These are phyloP conservation scores for Metschnikowia corniflorae DNA, from an alignment of 805 yeast genomes.

Conservation along the genomic window DNA sequence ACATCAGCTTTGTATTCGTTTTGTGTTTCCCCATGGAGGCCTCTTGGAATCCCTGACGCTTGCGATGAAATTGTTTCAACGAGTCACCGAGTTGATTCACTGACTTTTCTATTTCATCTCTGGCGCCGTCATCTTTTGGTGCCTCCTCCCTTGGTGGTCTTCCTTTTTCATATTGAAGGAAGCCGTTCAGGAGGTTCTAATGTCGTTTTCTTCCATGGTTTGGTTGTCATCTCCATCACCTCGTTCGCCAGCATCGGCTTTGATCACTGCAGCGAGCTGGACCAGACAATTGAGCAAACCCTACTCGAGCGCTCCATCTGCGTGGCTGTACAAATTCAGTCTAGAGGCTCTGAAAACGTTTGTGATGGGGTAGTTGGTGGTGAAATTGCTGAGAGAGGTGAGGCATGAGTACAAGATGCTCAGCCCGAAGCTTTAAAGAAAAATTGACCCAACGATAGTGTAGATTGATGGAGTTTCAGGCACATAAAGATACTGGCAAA, in stretches of 20 bases:
- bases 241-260: constrained; percentile 56
- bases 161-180: constrained; percentile 37
- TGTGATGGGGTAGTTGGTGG: no score
- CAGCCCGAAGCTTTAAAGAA: no score
- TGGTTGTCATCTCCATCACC: constrained; percentile 61
- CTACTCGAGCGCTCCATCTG: no score
- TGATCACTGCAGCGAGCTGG: no score
- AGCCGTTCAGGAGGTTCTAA: constrained; percentile 64
- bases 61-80: constrained; percentile 84
- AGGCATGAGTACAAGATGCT: no score
- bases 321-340: no score
- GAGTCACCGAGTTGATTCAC: constrained; percentile 89
- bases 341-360: no score
- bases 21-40: constrained; percentile 45
- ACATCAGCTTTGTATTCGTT: constrained; percentile 60
- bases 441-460: no score
- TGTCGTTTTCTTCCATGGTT: constrained; percentile 55
- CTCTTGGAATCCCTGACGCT: constrained; percentile 82
- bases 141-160: constrained; percentile 35
- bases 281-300: no score
- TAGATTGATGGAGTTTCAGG: no score
- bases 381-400: no score
- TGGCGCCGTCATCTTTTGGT: constrained; percentile 45
- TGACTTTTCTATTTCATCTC: constrained; percentile 70
- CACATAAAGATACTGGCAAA: no score